Conservation (phyloP, 257 asterid species). For the Penstemon eatonii region DNA sequence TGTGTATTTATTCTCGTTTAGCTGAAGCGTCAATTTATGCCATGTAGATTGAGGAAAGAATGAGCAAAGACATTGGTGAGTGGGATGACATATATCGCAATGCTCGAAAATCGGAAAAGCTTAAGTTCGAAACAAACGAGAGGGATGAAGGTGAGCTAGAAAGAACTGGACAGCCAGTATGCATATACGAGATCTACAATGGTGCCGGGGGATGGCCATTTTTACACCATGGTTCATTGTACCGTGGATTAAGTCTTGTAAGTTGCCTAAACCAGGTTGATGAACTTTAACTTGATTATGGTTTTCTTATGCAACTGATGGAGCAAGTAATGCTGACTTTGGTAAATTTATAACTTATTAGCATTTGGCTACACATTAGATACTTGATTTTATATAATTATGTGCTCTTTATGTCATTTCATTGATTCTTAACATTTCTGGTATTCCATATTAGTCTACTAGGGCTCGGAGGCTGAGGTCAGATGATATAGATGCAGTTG, state of each 20-base stretch:
- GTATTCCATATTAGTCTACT: conserved; percentile 58
- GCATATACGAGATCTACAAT: conserved; percentile 90
- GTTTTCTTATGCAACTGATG: conserved; percentile 9
- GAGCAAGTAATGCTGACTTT: conserved; percentile 1
- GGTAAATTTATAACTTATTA: conserved; percentile 13
- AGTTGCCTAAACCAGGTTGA: conserved; percentile 41
- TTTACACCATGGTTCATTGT: conserved; percentile 94
- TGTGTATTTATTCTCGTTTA: conserved; percentile 24
- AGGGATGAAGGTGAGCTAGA: conserved; percentile 99
- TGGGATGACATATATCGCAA: conserved; percentile 92
- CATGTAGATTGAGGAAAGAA: conserved; percentile 86
- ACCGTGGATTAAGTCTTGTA: conserved; percentile 98
- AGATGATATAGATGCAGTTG: conserved; percentile 95
- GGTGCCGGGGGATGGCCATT: conserved; percentile 98
- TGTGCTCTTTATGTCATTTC: conserved; percentile 6
- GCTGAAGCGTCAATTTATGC: conserved; percentile 41
- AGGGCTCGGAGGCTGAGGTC: conserved; percentile 69
- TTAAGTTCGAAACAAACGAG: conserved; percentile 82
- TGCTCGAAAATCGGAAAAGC: conserved; percentile 93
- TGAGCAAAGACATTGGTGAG: conserved; percentile 78
- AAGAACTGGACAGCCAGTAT: conserved; percentile 92
- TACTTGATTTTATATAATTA: not conserved
- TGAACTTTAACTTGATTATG: conserved; percentile 13
- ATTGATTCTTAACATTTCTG: conserved; percentile 28
- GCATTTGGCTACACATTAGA: conserved; percentile 23